Percentiles rank a stretch among this genome's conserved stretches.
phyloP scores from a whole-genome alignment of 192 early-diverging fungal genomes.

The Mortierella claussenii region DNA sequence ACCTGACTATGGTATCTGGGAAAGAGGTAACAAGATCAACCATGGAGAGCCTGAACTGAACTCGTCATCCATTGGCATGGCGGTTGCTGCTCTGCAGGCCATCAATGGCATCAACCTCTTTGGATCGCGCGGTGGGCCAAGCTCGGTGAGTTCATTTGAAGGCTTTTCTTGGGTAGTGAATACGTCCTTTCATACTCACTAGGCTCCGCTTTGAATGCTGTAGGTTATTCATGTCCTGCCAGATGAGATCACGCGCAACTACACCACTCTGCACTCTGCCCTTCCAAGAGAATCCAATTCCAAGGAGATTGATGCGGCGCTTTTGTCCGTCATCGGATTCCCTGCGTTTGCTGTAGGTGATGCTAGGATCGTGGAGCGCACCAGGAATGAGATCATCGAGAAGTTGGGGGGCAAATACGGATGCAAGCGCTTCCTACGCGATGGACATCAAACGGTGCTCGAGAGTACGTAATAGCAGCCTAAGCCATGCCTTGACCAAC shows the following conservation, averaged over 20 bases:
- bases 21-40: constrained; percentile 89
- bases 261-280: constrained; percentile 79
- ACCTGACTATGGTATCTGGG: constrained; percentile 91
- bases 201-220: too few species aligned
- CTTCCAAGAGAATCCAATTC: constrained; percentile 87
- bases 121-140: constrained; percentile 79
- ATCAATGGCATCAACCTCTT: constrained; percentile 90
- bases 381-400: constrained; percentile 78
- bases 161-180: too few species aligned
- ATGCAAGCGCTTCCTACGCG: constrained; percentile 85
- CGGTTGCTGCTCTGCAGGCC: constrained; percentile 82
- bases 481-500: not conserved
- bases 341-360: constrained; percentile 89
- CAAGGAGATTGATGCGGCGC: constrained; percentile 88
- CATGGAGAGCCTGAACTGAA: constrained; percentile 89
- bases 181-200: too few species aligned
- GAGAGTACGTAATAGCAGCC: constrained; percentile 53
- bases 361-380: constrained; percentile 67
- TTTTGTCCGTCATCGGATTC: constrained; percentile 86
- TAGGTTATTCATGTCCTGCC: constrained; percentile 86
- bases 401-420: constrained; percentile 87
- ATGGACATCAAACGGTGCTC: constrained; percentile 86
- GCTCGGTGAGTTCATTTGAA: constrained; percentile 66
- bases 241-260: constrained; percentile 86
- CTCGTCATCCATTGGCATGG: constrained; percentile 91